Percentiles rank a stretch among this genome's conserved stretches.
Conservation (phyloP, 2,329 filamentous ascomycete species). For the Tolypocladium guangdongense region DNA sequence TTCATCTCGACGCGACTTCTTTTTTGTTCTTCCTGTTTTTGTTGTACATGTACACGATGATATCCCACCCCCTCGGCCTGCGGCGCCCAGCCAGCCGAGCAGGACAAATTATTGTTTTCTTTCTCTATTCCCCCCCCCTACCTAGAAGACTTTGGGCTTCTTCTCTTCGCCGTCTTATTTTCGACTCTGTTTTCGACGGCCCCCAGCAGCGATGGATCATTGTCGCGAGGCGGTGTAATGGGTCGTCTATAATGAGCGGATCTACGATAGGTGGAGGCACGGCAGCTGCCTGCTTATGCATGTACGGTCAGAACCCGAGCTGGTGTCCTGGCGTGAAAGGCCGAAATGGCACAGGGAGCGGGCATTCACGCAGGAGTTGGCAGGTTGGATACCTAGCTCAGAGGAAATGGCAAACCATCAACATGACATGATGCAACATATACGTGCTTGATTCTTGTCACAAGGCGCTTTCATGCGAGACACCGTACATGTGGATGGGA, state of each 20-base stretch:
- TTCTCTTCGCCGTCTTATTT: background rate
- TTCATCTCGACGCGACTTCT: background rate
- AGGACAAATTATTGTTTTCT: background rate
- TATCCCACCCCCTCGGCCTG: slow-evolving; percentile 5
- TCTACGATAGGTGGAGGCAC: background rate
- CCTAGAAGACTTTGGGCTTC: background rate
- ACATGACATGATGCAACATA: background rate
- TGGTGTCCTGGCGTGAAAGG: background rate
- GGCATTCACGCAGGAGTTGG: background rate
- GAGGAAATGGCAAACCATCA: background rate
- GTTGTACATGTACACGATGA: slow-evolving; percentile 3
- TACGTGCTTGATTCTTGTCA: background rate
- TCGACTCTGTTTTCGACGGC: background rate
- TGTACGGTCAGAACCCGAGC: background rate
- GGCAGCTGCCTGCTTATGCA: background rate
- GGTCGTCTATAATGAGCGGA: background rate
- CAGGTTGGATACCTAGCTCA: background rate
- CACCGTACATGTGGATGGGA: background rate
- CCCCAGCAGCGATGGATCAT: background rate
- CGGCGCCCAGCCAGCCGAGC: background rate
- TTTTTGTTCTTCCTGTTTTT: background rate
- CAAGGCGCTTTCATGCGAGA: background rate
- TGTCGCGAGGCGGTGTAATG: background rate
- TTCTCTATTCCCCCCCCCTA: background rate
- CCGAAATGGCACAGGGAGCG: background rate